Evolutionary conservation across 2,329 filamentous ascomycete genomes (phyloP).

Genomic region (Phaeoacremonium minimum): DNA sequence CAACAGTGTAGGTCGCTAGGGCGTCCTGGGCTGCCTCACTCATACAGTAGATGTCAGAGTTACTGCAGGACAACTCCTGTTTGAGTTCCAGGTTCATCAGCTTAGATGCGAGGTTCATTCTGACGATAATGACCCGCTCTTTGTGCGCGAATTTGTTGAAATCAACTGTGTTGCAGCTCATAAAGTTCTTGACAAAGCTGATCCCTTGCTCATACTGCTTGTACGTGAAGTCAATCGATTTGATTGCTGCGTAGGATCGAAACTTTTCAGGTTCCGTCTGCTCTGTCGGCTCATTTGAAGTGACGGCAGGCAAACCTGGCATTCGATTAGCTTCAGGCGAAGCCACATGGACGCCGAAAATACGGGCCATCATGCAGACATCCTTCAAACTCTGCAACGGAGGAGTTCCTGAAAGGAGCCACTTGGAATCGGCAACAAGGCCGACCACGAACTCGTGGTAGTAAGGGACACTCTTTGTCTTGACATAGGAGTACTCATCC

Average conservation of each 20-base stretch:
- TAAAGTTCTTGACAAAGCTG: slow-evolving; percentile 53
- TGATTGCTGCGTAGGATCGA: slow-evolving; percentile 23
- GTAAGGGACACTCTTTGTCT: slow-evolving; percentile 18
- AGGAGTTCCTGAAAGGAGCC: slow-evolving; percentile 39
- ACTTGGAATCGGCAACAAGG: slow-evolving; percentile 27
- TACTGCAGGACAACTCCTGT: too few species aligned
- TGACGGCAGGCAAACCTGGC: slow-evolving; percentile 28
- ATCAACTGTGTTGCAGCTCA: slow-evolving; percentile 37
- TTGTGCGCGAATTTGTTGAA: slow-evolving; percentile 12
- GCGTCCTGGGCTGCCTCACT: too few species aligned
- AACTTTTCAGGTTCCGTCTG: slow-evolving; percentile 27
- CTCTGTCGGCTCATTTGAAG: slow-evolving; percentile 21
- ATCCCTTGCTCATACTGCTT: slow-evolving; percentile 38
- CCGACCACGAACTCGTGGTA: slow-evolving; percentile 28
- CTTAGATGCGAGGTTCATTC: slow-evolving; percentile 9
- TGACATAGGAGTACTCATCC: slow-evolving; percentile 38
- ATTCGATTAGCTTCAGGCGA: slow-evolving; percentile 24
- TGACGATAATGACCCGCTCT: slow-evolving; percentile 18
- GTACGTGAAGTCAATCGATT: slow-evolving; percentile 24
- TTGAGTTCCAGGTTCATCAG: slow-evolving; percentile 6
- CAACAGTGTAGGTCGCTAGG: too few species aligned
- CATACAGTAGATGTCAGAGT: too few species aligned
- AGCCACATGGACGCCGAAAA: slow-evolving; percentile 33
- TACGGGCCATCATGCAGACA: slow-evolving; percentile 25
- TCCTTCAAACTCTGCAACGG: slow-evolving; percentile 27